Evolutionary conservation across 2,329 filamentous ascomycete genomes (phyloP).

Genomic region (Aspergillus sp.): DNA sequence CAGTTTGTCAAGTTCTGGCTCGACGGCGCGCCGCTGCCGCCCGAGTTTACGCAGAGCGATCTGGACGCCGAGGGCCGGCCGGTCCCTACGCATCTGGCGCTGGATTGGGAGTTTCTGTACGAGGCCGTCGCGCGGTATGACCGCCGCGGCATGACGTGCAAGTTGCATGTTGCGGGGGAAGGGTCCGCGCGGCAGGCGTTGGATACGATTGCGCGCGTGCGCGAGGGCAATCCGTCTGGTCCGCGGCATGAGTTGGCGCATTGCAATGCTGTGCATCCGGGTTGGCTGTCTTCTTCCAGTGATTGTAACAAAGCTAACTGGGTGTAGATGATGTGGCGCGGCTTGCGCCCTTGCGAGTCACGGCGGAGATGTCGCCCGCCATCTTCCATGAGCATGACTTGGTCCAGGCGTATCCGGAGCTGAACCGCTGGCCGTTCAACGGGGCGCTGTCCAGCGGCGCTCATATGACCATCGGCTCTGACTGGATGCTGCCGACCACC

Average conservation of each 20-base stretch:
- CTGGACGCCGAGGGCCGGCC: slow-evolving; percentile 25
- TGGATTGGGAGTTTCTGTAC: slow-evolving; percentile 14
- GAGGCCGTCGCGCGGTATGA: slow-evolving; percentile 30
- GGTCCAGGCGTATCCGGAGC: background rate
- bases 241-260: slow-evolving; percentile 35
- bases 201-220: slow-evolving; percentile 27
- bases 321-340: slow-evolving; percentile 26
- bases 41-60: slow-evolving; percentile 26
- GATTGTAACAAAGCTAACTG: too few species aligned
- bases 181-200: slow-evolving; percentile 31
- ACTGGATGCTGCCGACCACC: slow-evolving; percentile 14
- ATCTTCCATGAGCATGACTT: slow-evolving; percentile 1
- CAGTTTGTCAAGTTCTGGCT: slow-evolving; percentile 37
- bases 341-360: slow-evolving; percentile 27
- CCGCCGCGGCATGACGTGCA: slow-evolving; percentile 30
- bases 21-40: slow-evolving; percentile 33
- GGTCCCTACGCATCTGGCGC: slow-evolving; percentile 20
- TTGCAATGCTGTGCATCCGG: slow-evolving; percentile 26
- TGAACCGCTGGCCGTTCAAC: slow-evolving; percentile 16
- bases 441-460: slow-evolving; percentile 24
- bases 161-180: slow-evolving; percentile 33
- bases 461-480: slow-evolving; percentile 32
- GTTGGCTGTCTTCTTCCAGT: background rate
- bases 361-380: slow-evolving; percentile 31
- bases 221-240: slow-evolving; percentile 23